Conservation (phyloP, 2,329 filamentous ascomycete genomes). For the Coleophoma cylindrospora region DNA sequence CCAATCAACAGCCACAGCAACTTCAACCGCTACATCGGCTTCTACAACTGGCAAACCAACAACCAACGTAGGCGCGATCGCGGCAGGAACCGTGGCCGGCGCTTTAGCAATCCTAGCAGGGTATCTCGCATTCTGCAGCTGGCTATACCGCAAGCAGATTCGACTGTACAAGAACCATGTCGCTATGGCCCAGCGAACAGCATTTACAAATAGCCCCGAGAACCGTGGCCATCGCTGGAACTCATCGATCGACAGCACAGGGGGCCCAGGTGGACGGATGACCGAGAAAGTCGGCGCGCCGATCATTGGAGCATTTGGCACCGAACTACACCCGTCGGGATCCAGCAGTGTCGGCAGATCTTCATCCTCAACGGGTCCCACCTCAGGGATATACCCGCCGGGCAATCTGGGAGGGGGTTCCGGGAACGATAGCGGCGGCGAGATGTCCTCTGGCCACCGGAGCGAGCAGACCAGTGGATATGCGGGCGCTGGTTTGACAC, state of each 20-base stretch:
- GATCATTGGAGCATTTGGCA: conserved; percentile 21
- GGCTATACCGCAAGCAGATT: conserved; percentile 69
- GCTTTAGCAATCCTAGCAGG: conserved; percentile 53
- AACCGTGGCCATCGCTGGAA: conserved; percentile 15
- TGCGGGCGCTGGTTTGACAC: conserved; percentile 9
- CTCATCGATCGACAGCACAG: neutral
- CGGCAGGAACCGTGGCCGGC: conserved; percentile 56
- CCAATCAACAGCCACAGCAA: conserved; percentile 25
- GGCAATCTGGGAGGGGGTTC: neutral
- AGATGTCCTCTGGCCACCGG: neutral
- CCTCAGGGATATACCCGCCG: neutral
- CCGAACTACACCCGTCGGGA: conserved; percentile 10
- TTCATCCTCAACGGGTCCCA: conserved; percentile 4
- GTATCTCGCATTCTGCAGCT: conserved; percentile 68
- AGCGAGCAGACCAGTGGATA: conserved; percentile 4
- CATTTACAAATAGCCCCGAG: conserved; percentile 34
- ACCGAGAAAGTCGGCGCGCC: conserved; percentile 16
- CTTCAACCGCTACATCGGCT: conserved; percentile 19
- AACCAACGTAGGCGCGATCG: conserved; percentile 36
- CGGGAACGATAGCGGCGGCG: conserved; percentile 3
- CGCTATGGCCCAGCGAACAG: conserved; percentile 55
- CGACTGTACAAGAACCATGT: conserved; percentile 66
- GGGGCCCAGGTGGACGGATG: conserved; percentile 10
- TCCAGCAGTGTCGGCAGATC: conserved; percentile 9
- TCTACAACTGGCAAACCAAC: conserved; percentile 26